A percentile compares a stretch with the other conserved stretches of the same genome.
phyloP scores from a whole-genome alignment of 306 rosid species.

The Arachis hypogaea region DNA sequence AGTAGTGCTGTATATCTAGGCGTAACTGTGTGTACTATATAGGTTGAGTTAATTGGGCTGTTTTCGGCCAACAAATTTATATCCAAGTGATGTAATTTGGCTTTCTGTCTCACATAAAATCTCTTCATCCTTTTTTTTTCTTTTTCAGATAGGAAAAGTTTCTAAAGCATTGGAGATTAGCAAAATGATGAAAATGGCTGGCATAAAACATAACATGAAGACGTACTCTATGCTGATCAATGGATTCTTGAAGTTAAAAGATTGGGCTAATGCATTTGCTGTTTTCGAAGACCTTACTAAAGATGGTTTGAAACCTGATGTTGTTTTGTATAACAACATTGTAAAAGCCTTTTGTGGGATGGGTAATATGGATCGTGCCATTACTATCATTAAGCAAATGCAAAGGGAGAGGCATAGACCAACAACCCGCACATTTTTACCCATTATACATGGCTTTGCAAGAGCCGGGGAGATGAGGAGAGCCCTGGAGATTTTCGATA shows the following conservation, averaged over 20 bases:
- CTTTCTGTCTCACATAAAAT: background rate
- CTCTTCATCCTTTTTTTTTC: conserved; percentile 24
- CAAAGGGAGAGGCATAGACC: conserved; percentile 81
- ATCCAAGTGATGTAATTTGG: background rate
- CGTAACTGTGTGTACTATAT: too few species aligned
- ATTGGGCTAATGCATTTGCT: conserved; percentile 96
- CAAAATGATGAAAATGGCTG: conserved; percentile 69
- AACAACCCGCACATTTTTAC: conserved; percentile 88
- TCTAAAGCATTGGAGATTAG: conserved; percentile 84
- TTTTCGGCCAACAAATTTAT: conserved; percentile 13
- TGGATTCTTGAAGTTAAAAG: conserved; percentile 88
- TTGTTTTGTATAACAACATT: conserved; percentile 84
- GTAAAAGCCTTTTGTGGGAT: conserved; percentile 89
- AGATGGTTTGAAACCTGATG: conserved; percentile 87
- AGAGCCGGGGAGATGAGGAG: conserved; percentile 79
- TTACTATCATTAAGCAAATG: conserved; percentile 81
- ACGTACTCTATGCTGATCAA: conserved; percentile 95
- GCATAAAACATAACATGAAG: conserved; percentile 91
- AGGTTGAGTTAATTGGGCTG: too few species aligned
- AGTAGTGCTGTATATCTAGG: too few species aligned
- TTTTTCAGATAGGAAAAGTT: conserved; percentile 86
- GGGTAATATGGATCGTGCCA: conserved; percentile 94
- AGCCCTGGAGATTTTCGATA: conserved; percentile 85
- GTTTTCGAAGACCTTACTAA: conserved; percentile 76
- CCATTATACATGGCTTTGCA: conserved; percentile 91